Evolutionary conservation across 2,329 filamentous ascomycete genomes (phyloP), one percentile per base, ranked within the genome.

Genomic region (Colletotrichum cereale): DNA sequence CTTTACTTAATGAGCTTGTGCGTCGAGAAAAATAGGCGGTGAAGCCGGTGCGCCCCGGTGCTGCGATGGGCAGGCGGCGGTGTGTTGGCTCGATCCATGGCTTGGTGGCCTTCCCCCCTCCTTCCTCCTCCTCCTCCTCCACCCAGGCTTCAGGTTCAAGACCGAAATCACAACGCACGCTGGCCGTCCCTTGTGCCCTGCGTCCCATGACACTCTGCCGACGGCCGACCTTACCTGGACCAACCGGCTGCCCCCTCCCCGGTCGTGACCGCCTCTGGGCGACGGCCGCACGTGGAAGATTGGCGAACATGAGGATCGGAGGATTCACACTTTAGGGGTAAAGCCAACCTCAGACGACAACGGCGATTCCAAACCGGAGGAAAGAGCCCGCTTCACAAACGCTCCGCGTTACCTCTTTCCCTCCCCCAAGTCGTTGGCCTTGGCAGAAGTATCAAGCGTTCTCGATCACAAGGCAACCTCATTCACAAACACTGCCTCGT

Each of bases 11-110:
- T 42, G 38, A 60, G 16, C 57, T 44, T 40, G 18, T 24, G 40
- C n/a, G 12, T 44, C 29, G 34, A 24, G 5, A 7, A 44, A 47
- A 50, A 62, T 44, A 50, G 58, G 58, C 58, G 58, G 58, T 50
- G 58, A 50, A 50, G 7, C 14, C 12, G 31, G 52, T 56, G 52
- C 11, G 50, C 29, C 21, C 0, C 12, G 21, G 50, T 34, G 50
- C 16, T 34, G 29, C 16, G 26, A 10, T 12, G 29, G 29, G 50
- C 6, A 21, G 18, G 29, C 11, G 50, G 52, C 21, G 18, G 52
- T 34, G 29, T 36, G 26, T 31, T 36, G 31, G 53, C 53, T 56
- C 26, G 16, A 52, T 18, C 26, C 48, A 18, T 52, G 10, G 48
- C 26, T 52, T 12, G 48, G 16, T 31, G 16, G 3, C 21, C 52